Conservation (phyloP, 2,329 filamentous ascomycete genomes). For the Fusarium irregulare region DNA sequence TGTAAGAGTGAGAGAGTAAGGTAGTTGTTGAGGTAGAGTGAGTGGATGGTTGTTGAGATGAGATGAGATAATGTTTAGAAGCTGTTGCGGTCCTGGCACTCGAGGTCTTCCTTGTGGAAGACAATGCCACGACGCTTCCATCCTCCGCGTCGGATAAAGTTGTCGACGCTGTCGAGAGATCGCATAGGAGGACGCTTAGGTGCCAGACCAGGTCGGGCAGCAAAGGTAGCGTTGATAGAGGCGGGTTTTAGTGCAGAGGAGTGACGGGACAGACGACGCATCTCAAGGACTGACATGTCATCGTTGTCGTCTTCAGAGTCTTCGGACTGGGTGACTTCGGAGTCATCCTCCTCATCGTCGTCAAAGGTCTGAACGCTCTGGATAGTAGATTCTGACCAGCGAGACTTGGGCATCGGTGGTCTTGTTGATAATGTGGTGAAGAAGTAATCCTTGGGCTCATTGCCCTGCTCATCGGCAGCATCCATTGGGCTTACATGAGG, state of each 20-base stretch:
- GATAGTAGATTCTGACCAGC: slow-evolving; percentile 59
- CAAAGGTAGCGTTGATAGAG: slow-evolving; percentile 53
- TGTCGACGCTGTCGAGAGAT: slow-evolving; percentile 54
- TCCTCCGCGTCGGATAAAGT: slow-evolving; percentile 57
- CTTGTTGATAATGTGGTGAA: slow-evolving; percentile 46
- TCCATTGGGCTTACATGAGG: slow-evolving; percentile 46
- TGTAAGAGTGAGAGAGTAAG: neutral
- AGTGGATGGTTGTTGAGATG: neutral
- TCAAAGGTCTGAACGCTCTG: slow-evolving; percentile 45
- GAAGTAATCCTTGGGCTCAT: slow-evolving; percentile 52
- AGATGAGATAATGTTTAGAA: slow-evolving; percentile 28
- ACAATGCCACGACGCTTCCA: slow-evolving; percentile 59
- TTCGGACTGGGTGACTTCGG: slow-evolving; percentile 38
- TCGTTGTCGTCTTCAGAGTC: slow-evolving; percentile 41
- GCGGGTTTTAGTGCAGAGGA: slow-evolving; percentile 41
- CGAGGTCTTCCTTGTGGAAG: slow-evolving; percentile 53
- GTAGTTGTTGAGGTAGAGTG: neutral
- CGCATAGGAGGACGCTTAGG: slow-evolving; percentile 53
- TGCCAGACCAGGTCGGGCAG: slow-evolving; percentile 30
- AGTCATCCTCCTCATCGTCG: slow-evolving; percentile 40
- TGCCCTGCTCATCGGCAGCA: slow-evolving; percentile 36
- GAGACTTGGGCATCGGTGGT: slow-evolving; percentile 51
- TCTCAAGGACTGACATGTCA: slow-evolving; percentile 40
- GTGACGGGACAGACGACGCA: slow-evolving; percentile 42
- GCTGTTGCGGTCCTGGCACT: slow-evolving; percentile 42